Conservation (phyloP, 352 stramenopile genomes). For the Phytophthora fragariae region DNA sequence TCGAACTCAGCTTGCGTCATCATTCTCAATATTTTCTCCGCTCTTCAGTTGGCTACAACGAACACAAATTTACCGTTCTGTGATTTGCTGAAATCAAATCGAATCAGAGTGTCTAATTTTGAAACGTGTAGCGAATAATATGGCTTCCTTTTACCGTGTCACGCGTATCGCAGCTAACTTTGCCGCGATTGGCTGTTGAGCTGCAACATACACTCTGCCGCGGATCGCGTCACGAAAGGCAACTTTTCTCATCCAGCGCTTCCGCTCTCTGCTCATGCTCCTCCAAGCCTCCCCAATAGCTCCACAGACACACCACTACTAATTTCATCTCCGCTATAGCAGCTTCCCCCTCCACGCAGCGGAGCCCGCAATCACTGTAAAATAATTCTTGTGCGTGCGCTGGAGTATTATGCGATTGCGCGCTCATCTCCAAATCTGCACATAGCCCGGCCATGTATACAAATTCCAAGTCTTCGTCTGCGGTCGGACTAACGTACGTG, state of each 20-base stretch:
- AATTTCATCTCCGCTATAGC: neutral
- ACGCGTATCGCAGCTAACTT: conserved; percentile 3
- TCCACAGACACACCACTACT: neutral
- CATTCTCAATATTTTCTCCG: neutral
- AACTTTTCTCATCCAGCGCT: neutral
- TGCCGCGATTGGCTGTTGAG: conserved; percentile 3
- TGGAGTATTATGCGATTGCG: conserved; percentile 11
- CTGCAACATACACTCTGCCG: neutral
- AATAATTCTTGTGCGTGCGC: neutral
- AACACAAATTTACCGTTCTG: neutral
- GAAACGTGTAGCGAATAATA: conserved; percentile 34
- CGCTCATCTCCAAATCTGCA: conserved; percentile 3
- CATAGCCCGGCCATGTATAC: conserved; percentile 15
- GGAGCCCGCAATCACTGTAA: neutral
- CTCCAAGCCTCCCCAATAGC: too few species aligned
- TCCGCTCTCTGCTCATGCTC: neutral
- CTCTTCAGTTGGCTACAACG: neutral
- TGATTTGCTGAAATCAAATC: neutral
- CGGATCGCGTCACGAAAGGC: neutral
- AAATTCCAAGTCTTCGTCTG: conserved; percentile 20
- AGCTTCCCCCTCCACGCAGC: neutral
- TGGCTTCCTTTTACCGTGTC: conserved; percentile 20
- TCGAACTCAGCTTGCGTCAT: neutral
- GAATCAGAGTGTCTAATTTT: neutral
- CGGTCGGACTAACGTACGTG: conserved; percentile 20